Percentiles rank a stretch among this genome's conserved stretches.
Conservation (phyloP, 768 basidiomycete species). For the Symmetrospora coprosmae region DNA sequence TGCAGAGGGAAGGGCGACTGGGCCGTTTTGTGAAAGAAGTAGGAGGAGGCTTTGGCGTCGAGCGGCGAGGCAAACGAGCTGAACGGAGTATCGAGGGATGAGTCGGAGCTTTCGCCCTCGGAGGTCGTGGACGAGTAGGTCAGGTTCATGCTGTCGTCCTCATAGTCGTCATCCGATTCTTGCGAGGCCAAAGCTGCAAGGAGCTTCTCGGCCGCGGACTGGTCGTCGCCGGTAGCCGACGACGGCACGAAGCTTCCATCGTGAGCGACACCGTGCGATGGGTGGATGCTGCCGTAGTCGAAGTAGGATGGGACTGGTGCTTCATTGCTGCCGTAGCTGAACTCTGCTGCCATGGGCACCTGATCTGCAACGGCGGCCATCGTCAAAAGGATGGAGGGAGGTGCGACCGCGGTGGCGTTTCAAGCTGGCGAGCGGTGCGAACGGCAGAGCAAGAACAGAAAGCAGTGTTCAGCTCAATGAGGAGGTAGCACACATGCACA, state of each 20-base stretch:
- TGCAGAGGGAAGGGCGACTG: background rate
- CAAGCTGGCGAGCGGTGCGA: too few relatives aligned
- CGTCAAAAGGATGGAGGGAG: too few relatives aligned
- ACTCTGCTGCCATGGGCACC: too few relatives aligned
- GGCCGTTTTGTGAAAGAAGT: background rate
- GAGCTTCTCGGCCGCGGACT: background rate
- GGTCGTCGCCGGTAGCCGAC: background rate
- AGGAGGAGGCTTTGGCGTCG: background rate
- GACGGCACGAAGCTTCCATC: background rate
- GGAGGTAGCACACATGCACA: too few relatives aligned
- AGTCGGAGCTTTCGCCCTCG: background rate
- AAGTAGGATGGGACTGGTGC: too few relatives aligned
- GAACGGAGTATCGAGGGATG: background rate
- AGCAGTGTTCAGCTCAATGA: too few relatives aligned
- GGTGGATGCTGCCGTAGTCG: too few relatives aligned
- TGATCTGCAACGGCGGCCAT: too few relatives aligned
- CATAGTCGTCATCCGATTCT: background rate
- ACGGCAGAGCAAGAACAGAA: too few relatives aligned
- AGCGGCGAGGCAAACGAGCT: background rate
- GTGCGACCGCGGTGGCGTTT: too few relatives aligned
- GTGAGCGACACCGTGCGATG: background rate
- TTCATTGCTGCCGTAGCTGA: too few relatives aligned
- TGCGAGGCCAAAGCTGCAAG: background rate
- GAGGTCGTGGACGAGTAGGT: background rate
- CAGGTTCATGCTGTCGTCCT: background rate